These are phyloP conservation scores for Pleurotus pulmonarius DNA, from an alignment of 768 basidiomycete genomes.

Conservation along the genomic window DNA sequence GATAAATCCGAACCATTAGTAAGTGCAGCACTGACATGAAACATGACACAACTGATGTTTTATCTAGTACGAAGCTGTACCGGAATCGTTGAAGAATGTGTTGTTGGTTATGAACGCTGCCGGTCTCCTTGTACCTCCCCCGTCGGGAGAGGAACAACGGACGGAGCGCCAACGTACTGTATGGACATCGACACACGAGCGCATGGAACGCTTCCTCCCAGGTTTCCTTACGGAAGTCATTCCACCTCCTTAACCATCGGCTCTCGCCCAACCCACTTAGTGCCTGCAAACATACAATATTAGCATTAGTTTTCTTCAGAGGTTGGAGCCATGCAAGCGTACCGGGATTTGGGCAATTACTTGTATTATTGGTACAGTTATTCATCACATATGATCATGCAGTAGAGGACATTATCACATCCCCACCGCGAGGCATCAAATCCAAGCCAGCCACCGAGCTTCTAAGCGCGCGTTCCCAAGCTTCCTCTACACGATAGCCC, in stretches of 20 bases:
- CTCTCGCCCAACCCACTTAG: not conserved
- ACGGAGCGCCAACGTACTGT: slow-evolving; percentile 62
- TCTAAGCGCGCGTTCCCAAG: slow-evolving; percentile 80
- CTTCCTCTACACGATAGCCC: slow-evolving; percentile 78
- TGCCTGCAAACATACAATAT: too few species aligned
- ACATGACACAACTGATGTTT: not conserved
- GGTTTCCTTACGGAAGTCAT: slow-evolving; percentile 80
- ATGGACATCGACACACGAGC: slow-evolving; percentile 83
- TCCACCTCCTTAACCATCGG: slow-evolving; percentile 25
- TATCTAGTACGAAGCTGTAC: slow-evolving; percentile 84
- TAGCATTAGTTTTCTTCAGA: too few species aligned
- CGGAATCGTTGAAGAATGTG: slow-evolving; percentile 96
- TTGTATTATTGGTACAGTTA: too few species aligned
- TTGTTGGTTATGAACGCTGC: slow-evolving; percentile 94
- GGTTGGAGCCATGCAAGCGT: too few species aligned
- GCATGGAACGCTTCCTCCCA: slow-evolving; percentile 89
- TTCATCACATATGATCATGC: too few species aligned
- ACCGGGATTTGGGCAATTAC: too few species aligned
- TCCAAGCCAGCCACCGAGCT: slow-evolving; percentile 73
- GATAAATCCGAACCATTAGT: slow-evolving; percentile 88
- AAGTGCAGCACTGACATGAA: slow-evolving; percentile 22
- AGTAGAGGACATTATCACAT: slow-evolving; percentile 43
- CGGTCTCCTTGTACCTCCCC: slow-evolving; percentile 69
- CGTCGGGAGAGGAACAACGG: slow-evolving; percentile 43
- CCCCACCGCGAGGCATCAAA: slow-evolving; percentile 42